Percentiles rank a stretch among this genome's conserved stretches.
These are phyloP conservation scores for Elaeagnus macrophylla DNA, from an alignment of 306 rosid species.

Conservation along the genomic window DNA sequence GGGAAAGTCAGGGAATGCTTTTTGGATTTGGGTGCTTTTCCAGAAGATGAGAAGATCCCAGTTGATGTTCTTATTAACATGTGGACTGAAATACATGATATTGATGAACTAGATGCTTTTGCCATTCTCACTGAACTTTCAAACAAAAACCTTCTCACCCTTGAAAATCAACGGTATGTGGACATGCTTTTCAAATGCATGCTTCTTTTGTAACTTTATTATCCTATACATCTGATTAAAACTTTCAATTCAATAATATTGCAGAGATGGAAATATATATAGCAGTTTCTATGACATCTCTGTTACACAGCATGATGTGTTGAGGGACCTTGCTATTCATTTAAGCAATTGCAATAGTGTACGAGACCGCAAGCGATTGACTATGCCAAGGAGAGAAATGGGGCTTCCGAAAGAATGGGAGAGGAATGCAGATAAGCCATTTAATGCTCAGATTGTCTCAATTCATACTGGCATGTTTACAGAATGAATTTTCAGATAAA, in stretches of 20 bases:
- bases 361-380: constrained; percentile 43
- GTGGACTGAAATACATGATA: constrained; percentile 77
- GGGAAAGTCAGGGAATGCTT: constrained; percentile 61
- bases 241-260: constrained; percentile 8
- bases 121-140: constrained; percentile 77
- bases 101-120: constrained; percentile 60
- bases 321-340: constrained; percentile 76
- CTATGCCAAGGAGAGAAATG: constrained; percentile 65
- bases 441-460: constrained; percentile 65
- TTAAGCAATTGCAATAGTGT: constrained; percentile 34
- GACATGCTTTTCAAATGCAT: neutral
- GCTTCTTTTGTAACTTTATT: neutral
- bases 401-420: constrained; percentile 75
- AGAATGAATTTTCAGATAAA: too few relatives aligned
- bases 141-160: constrained; percentile 68
- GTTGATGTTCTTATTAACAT: constrained; percentile 65
- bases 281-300: constrained; percentile 70
- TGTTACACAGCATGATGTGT: constrained; percentile 76
- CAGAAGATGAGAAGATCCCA: constrained; percentile 85
- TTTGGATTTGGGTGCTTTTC: constrained; percentile 75
- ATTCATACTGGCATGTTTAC: constrained; percentile 64
- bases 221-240: neutral
- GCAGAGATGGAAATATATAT: constrained; percentile 58
- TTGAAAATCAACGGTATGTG: constrained; percentile 59
- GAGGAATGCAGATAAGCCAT: constrained; percentile 42